Base-by-base conservation (phyloP, 257 asterid species). In the Orobanche coerulescens region DNA sequence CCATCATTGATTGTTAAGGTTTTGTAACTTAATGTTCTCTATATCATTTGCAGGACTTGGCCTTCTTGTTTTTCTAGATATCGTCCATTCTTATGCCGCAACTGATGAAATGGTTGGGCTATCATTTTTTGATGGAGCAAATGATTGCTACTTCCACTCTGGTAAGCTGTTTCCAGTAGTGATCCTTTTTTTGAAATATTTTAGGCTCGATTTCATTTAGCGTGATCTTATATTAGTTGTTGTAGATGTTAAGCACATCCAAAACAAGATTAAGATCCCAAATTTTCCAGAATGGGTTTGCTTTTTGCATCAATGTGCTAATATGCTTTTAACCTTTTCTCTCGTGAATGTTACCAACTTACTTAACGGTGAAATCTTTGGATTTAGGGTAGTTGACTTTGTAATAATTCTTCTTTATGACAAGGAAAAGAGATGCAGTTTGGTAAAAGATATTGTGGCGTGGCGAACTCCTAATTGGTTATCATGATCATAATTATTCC, bases 101-200 rank as follows among this genome's bases (percentile, higher is more conserved):
- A 87, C 98, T 62, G 98, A 92, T 12, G 96, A 92, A 80, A 88
- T 86, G 96, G 91, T 84, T 59, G 98, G 98, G 30, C 73, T 88
- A 72, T 82, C 98, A 64, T 94, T 54, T 72, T 92, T 82, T 78
- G 98, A 92, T 75, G 98, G 98, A 79, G 72, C 98, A 72, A 92
- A 92, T 76, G 98, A 92, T 72, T 92, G 98, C 84, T 88, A 77
- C 76, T 92, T 92, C 62, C 98, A 92, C 71, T 67, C 97, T 47
- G 98, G 98, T 92, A 84, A 64, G 25, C 20, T 37, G 58, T 61
- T 61, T 36, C 43, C 19, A 9, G 48, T 25, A 59, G 16, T 22
- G 8, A 19, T 40, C 25, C 6, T 58, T 58, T 53, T 10, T n/a
- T n/a, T n/a, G n/a, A 52, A 22, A 54, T 71, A 25, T 50, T 66